Conservation (phyloP, 345 rosid genomes). For the Eucalyptus cloeziana region DNA sequence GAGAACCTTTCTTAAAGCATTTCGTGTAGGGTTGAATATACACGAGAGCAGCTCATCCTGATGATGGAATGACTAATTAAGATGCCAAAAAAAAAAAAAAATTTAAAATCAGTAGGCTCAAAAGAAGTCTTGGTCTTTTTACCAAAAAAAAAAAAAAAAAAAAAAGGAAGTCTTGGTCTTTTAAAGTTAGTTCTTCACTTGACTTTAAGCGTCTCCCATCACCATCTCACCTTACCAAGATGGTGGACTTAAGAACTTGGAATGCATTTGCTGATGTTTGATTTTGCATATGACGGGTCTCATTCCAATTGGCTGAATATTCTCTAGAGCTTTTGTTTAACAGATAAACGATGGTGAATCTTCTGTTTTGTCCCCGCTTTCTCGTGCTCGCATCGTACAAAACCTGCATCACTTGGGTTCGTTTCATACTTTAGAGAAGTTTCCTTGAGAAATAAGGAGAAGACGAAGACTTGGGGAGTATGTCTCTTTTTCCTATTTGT, state of each 20-base stretch:
- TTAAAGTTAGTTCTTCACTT: neutral
- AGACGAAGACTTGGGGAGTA: neutral
- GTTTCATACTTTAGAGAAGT: neutral
- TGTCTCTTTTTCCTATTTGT: neutral
- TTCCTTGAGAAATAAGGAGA: neutral
- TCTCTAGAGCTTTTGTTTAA: neutral
- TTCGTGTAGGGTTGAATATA: neutral
- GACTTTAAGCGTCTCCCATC: neutral
- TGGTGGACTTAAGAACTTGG: neutral
- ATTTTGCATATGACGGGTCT: neutral
- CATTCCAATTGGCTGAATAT: neutral
- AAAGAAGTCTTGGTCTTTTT: neutral
- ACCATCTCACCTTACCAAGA: neutral
- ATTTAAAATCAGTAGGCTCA: neutral
- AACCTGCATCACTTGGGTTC: neutral
- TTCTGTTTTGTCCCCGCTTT: neutral
- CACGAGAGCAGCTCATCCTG: neutral
- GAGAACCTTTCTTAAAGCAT: neutral
- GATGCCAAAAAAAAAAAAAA: neutral
- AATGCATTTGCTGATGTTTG: neutral
- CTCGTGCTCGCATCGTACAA: neutral
- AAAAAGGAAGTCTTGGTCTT: neutral
- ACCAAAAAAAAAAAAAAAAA: neutral
- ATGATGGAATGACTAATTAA: neutral
- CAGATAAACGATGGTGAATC: neutral